A percentile compares a stretch with the other conserved stretches of the same genome.
Evolutionary conservation across 108 stramenopile species (phyloP).

Genomic region (Conticribra weissflogii): DNA sequence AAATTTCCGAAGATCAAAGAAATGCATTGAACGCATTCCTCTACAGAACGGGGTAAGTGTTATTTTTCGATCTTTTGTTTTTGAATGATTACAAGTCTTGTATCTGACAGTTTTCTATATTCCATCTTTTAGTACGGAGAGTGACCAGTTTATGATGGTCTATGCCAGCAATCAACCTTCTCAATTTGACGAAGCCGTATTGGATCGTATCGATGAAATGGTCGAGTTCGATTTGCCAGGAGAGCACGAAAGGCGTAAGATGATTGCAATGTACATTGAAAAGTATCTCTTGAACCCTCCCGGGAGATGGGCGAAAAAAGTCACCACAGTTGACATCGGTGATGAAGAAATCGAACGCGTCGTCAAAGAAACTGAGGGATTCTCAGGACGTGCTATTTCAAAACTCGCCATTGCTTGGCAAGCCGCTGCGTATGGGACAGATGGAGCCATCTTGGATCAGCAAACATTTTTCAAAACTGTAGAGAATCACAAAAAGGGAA

Average conservation of each 20-base stretch:
- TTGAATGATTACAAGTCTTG: not conserved
- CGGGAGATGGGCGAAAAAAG: slow-evolving; percentile 74
- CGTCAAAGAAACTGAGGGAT: slow-evolving; percentile 90
- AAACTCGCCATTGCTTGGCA: slow-evolving; percentile 99
- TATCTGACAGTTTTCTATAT: not conserved
- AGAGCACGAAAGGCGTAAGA: slow-evolving; percentile 84
- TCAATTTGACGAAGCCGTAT: slow-evolving; percentile 97
- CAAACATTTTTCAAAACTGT: slow-evolving; percentile 85
- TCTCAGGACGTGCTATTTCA: slow-evolving; percentile 96
- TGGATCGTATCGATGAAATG: slow-evolving; percentile 99
- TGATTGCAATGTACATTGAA: slow-evolving; percentile 97
- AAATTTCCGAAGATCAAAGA: slow-evolving; percentile 96
- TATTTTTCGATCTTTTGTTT: not conserved
- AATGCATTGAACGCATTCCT: slow-evolving; percentile 99
- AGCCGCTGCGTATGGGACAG: slow-evolving; percentile 96
- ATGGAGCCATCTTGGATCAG: slow-evolving; percentile 80
- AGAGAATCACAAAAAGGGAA: slow-evolving; percentile 80
- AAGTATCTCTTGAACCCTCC: slow-evolving; percentile 92
- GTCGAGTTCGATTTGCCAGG: slow-evolving; percentile 94
- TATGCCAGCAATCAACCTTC: slow-evolving; percentile 98
- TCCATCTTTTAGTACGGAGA: slow-evolving; percentile 68
- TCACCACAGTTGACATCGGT: slow-evolving; percentile 79
- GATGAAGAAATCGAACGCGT: slow-evolving; percentile 87
- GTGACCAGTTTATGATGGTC: slow-evolving; percentile 99
- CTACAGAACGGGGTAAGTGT: slow-evolving; percentile 84